phyloP scores from a whole-genome alignment of 2,329 filamentous ascomycete species.

The Stemphylium vesicarium region DNA sequence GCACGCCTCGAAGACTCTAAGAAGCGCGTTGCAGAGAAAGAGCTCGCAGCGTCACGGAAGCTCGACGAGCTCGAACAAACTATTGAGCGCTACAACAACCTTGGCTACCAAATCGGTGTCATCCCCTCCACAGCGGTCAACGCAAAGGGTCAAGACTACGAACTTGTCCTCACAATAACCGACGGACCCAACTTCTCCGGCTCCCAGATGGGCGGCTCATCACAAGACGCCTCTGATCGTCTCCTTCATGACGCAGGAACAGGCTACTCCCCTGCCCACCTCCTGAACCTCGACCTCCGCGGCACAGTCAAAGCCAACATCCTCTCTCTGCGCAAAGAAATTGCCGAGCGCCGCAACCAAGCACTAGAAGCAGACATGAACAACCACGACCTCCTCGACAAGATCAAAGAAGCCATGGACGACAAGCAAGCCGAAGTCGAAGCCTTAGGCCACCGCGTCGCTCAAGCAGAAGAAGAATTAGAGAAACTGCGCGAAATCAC shows the following conservation, averaged over 20 bases:
- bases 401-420: conserved; percentile 95
- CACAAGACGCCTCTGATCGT: conserved; percentile 66
- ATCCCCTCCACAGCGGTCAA: conserved; percentile 86
- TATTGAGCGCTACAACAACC: conserved; percentile 89
- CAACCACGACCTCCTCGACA: conserved; percentile 90
- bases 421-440: conserved; percentile 94
- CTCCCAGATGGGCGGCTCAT: conserved; percentile 56
- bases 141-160: conserved; percentile 83
- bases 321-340: conserved; percentile 79
- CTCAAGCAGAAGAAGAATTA: conserved; percentile 90
- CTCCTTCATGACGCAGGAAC: conserved; percentile 81
- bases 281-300: conserved; percentile 87
- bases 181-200: conserved; percentile 74
- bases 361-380: conserved; percentile 92
- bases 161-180: conserved; percentile 82
- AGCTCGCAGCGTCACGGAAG: conserved; percentile 82
- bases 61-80: conserved; percentile 91
- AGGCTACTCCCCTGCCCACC: conserved; percentile 87
- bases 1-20: conserved; percentile 84
- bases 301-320: conserved; percentile 82
- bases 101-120: conserved; percentile 91
- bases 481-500: conserved; percentile 90
- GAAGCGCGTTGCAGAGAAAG: conserved; percentile 81
- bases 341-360: conserved; percentile 83
- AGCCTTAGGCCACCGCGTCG: conserved; percentile 84